Percentiles rank a stretch among this genome's conserved stretches.
Conservation (phyloP, 768 basidiomycete genomes). For the Termitomyces sp. region DNA sequence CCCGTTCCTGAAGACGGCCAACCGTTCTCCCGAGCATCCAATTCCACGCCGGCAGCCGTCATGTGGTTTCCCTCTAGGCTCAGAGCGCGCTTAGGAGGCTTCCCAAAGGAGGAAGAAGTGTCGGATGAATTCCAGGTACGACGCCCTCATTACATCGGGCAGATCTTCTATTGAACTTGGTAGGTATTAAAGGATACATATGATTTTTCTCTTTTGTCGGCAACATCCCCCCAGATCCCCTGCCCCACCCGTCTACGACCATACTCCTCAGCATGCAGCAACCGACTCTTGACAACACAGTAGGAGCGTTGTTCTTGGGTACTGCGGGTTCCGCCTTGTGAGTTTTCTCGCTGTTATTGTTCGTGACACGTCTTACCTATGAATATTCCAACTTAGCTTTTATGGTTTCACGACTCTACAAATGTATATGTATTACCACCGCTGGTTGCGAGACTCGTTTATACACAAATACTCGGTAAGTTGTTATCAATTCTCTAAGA, state of each 20-base stretch:
- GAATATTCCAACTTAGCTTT: conserved; percentile 17
- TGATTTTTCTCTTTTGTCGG: conserved; percentile 1
- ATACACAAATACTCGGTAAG: conserved; percentile 32
- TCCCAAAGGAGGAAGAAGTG: neutral
- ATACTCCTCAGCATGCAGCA: conserved; percentile 19
- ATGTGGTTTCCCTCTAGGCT: neutral
- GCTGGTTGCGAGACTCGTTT: conserved; percentile 27
- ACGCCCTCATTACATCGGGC: neutral
- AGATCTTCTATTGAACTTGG: neutral
- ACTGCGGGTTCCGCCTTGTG: conserved; percentile 29
- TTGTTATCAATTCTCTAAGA: neutral
- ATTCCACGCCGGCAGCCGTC: neutral
- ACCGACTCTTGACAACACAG: conserved; percentile 31
- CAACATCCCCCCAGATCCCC: neutral
- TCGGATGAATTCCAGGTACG: conserved; percentile 6
- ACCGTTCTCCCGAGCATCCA: neutral
- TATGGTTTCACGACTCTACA: conserved; percentile 36
- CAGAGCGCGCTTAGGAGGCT: neutral
- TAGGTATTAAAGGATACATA: neutral
- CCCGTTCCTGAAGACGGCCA: neutral
- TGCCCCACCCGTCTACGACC: neutral
- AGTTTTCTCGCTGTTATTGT: conserved; percentile 5
- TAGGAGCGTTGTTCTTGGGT: conserved; percentile 32
- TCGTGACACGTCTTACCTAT: neutral
- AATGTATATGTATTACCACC: conserved; percentile 33